Evolutionary conservation across 805 yeast genomes (phyloP), one percentile per base, ranked within the genome.

Genomic region (Monosporozyma aerobia): DNA sequence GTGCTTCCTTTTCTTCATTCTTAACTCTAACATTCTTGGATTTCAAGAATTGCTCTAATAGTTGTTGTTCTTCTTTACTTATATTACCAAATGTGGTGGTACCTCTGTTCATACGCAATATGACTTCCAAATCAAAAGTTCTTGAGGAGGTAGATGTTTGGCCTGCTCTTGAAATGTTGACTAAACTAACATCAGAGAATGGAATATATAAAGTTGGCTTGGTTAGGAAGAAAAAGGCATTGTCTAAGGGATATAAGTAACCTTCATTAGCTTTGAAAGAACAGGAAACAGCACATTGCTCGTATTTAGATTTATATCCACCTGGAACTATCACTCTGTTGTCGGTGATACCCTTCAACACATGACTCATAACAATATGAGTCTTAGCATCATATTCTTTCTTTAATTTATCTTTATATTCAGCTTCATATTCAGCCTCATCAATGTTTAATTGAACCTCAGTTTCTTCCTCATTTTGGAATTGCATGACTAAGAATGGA

Each of bases 181-280:
- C 82, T 43, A 76, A 78, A 50, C 83, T 74, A 41, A 94, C 80
- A 61, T 94, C 98, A 0, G 86, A 74, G 68, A 81, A 86, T 53
- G 97, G 96, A 57, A 94, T 87, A 68, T 87, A 87, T 43, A 94
- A 81, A 0, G 97, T 90, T 46, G 99, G 97, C 68, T 94, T 94
- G 25, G 97, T 90, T 48, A 92, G 84, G 66, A 94, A 92, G 56
- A 94, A 72, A 64, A 94, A 80, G 52, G 96, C 87, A 70, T 88
- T 87, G 58, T 94, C 99, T 54, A 94, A 77, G n/a, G 95, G 89
- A 69, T 87, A 94, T 55, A 94, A 72, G 61, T 90, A 86, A 30
- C 99, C 98, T 73, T 94, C 98, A 49, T 87, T 85, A 0, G 98
- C 98, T 69, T 92, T 94, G 60, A 88, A 79, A 6, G 97, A 88